A percentile compares a stretch with the other conserved stretches of the same genome.
These are phyloP conservation scores for Myxozyma mucilagina DNA, from an alignment of 805 yeast species.

Conservation along the genomic window DNA sequence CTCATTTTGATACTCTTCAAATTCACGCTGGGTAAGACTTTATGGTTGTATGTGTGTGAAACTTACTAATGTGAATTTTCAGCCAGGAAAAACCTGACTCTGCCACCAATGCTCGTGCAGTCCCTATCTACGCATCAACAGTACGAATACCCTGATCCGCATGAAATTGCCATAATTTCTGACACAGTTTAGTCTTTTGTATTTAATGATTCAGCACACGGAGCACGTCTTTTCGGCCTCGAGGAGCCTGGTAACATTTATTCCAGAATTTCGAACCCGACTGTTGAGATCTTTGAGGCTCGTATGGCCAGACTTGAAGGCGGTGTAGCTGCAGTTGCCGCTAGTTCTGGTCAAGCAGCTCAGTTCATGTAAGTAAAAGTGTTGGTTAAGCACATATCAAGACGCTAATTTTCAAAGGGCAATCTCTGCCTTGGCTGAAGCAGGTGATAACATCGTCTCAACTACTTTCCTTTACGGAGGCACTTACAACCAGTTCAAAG, in stretches of 20 bases:
- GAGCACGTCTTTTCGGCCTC: slow-evolving; percentile 85
- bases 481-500: slow-evolving; percentile 92
- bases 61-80: neutral
- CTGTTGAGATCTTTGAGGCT: slow-evolving; percentile 85
- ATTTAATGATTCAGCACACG: slow-evolving; percentile 85
- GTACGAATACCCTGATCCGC: slow-evolving; percentile 3
- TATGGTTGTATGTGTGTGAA: no score
- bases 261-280: slow-evolving; percentile 90
- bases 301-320: slow-evolving; percentile 91
- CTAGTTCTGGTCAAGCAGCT: slow-evolving; percentile 96
- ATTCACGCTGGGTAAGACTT: slow-evolving; percentile 74
- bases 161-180: neutral
- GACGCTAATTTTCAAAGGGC: slow-evolving; percentile 9
- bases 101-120: slow-evolving; percentile 75
- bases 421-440: slow-evolving; percentile 38
- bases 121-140: slow-evolving; percentile 89
- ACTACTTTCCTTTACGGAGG: slow-evolving; percentile 92
- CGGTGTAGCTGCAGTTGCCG: slow-evolving; percentile 88
- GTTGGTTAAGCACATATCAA: neutral
- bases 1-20: slow-evolving; percentile 84
- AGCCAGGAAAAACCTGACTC: slow-evolving; percentile 59
- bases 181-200: slow-evolving; percentile 59
- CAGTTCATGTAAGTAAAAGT: slow-evolving; percentile 52
- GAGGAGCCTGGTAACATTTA: slow-evolving; percentile 84
- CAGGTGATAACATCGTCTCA: slow-evolving; percentile 87